Evolutionary conservation across 1,284 basidiomycete species (phyloP).

Genomic region (Puccinia triticina): DNA sequence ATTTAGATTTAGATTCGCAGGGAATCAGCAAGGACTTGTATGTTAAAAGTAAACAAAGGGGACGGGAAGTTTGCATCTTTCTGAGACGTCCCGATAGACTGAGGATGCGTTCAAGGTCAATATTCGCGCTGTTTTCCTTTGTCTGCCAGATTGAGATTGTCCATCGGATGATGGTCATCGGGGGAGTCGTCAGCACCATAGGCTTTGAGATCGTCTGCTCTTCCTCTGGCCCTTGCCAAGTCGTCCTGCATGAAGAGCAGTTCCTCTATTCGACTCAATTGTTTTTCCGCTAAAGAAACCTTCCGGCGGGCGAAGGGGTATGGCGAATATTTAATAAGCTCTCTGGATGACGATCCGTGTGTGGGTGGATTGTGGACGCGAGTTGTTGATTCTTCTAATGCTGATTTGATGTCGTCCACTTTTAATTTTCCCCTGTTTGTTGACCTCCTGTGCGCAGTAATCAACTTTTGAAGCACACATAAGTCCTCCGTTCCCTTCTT

Average conservation of each 20-base stretch:
- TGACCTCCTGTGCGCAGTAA: slow-evolving; percentile 39
- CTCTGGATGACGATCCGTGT: neutral
- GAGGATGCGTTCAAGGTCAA: neutral
- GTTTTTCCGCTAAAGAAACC: slow-evolving; percentile 39
- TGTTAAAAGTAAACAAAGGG: neutral
- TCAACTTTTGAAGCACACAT: slow-evolving; percentile 3
- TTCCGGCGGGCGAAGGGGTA: slow-evolving; percentile 44
- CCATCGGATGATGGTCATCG: neutral
- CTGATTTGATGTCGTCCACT: slow-evolving; percentile 49
- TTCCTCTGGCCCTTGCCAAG: slow-evolving; percentile 42
- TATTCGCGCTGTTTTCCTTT: slow-evolving; percentile 21
- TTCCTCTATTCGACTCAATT: slow-evolving; percentile 50
- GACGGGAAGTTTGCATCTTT: neutral
- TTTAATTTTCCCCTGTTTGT: slow-evolving; percentile 50
- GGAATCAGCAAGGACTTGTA: too few relatives aligned
- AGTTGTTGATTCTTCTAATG: slow-evolving; percentile 31
- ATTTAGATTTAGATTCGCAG: too few relatives aligned
- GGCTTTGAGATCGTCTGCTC: slow-evolving; percentile 47
- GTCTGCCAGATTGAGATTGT: neutral
- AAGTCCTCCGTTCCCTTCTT: neutral
- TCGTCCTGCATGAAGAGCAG: slow-evolving; percentile 51
- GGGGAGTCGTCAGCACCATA: slow-evolving; percentile 39
- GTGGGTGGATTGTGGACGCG: slow-evolving; percentile 31
- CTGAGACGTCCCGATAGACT: neutral
- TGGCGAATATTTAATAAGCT: slow-evolving; percentile 8